phyloP scores from a whole-genome alignment of 2,329 filamentous ascomycete species.

The Penicillium decumbens region DNA sequence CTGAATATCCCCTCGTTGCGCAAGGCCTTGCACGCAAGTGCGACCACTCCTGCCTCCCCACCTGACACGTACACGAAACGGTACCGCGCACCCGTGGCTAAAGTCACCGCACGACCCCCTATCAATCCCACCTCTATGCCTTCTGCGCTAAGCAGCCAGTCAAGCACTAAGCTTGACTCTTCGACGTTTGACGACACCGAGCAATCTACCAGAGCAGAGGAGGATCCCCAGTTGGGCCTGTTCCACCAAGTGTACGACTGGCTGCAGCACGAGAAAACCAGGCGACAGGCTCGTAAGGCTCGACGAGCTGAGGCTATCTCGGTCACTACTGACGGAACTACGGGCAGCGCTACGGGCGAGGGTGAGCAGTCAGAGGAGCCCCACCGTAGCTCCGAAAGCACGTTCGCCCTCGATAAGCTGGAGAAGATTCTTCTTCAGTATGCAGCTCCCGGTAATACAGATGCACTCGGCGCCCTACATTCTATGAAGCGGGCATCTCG shows the following conservation, averaged over 20 bases:
- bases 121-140: conserved; percentile 19
- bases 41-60: conserved; percentile 13
- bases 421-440: conserved; percentile 61
- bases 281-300: conserved; percentile 55
- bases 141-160: conserved; percentile 27
- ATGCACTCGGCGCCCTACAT: conserved; percentile 13
- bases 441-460: conserved; percentile 32
- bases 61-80: conserved; percentile 27
- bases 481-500: conserved; percentile 23
- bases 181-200: conserved; percentile 26
- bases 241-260: conserved; percentile 74
- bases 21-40: conserved; percentile 21
- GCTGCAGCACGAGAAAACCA: conserved; percentile 73
- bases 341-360: conserved; percentile 31
- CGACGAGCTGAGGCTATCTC: conserved; percentile 41
- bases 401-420: conserved; percentile 71
- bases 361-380: conserved; percentile 8
- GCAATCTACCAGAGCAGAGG: conserved; percentile 23
- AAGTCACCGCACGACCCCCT: conserved; percentile 28
- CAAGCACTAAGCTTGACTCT: conserved; percentile 24
- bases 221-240: conserved; percentile 43
- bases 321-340: conserved; percentile 34
- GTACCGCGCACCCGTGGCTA: conserved; percentile 26
- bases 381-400: conserved; percentile 60
- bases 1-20: conserved; percentile 24